Conservation (phyloP, 257 asterid genomes). For the Solanum habrochaites region DNA sequence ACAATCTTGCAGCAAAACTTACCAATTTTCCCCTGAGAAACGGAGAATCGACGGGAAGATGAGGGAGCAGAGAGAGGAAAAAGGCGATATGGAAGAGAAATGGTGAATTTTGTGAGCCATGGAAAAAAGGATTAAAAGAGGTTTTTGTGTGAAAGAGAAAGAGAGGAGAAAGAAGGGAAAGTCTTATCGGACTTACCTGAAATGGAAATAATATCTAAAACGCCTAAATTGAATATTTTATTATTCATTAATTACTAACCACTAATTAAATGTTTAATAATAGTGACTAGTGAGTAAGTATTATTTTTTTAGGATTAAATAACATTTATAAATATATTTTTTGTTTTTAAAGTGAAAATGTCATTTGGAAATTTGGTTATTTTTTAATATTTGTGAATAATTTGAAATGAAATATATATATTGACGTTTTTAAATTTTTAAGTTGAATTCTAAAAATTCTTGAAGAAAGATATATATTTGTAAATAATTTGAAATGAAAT, state of each 20-base stretch:
- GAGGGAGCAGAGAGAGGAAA: background rate
- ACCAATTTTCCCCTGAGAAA: background rate
- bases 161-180: background rate
- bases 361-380: too few species aligned
- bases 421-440: background rate
- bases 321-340: background rate
- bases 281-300: too few species aligned
- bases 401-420: too few species aligned
- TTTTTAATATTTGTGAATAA: too few species aligned
- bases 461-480: too few species aligned
- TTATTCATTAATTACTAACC: background rate
- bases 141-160: background rate
- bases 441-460: too few species aligned
- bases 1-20: background rate
- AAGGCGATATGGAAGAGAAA: background rate
- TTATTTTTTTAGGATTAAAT: background rate
- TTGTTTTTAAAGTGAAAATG: background rate
- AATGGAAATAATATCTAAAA: conserved; percentile 8
- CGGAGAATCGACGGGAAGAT: background rate
- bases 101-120: conserved; percentile 8
- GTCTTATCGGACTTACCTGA: conserved; percentile 17
- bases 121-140: background rate
- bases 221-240: background rate
- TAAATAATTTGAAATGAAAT: background rate
- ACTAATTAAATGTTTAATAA: background rate